Evolutionary conservation across 225 moss, liverwort and hornwort species (phyloP).

Genomic region (Sphagnum tenellum): DNA sequence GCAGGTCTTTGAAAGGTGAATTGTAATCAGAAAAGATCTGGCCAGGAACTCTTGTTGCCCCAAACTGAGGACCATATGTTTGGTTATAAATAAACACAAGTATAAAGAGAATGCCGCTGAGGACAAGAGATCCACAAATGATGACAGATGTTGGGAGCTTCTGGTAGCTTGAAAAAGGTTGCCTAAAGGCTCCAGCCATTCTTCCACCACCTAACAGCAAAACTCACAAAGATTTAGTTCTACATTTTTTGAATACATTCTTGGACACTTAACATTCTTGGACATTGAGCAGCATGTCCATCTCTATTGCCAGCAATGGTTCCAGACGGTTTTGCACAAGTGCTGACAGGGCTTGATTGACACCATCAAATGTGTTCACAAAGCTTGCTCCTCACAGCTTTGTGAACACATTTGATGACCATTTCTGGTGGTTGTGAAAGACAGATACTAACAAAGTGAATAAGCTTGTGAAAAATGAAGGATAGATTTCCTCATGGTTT

Average conservation of each 20-base stretch:
- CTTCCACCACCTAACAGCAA: conserved; percentile 15
- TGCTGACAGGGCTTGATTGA: too few relatives aligned
- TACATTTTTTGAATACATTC: background rate
- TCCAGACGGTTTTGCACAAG: too few relatives aligned
- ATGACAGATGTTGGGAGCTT: conserved; percentile 41
- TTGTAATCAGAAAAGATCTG: conserved; percentile 28
- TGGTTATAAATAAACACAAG: conserved; percentile 40
- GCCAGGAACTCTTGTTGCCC: conserved; percentile 7
- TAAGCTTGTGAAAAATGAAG: too few relatives aligned
- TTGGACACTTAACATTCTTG: too few relatives aligned
- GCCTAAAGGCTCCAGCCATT: conserved; percentile 21
- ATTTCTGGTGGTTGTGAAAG: too few relatives aligned
- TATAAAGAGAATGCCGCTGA: conserved; percentile 38
- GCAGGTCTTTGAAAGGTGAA: conserved; percentile 34
- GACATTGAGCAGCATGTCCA: background rate
- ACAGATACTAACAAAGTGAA: too few relatives aligned
- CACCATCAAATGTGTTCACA: too few relatives aligned
- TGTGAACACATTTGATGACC: too few relatives aligned
- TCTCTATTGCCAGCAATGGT: background rate
- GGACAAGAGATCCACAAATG: conserved; percentile 29
- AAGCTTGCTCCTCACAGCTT: too few relatives aligned
- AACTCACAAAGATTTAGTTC: background rate
- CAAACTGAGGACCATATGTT: conserved; percentile 33
- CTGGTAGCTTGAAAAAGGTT: conserved; percentile 10
- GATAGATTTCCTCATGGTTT: too few relatives aligned